These are phyloP conservation scores for Saccharomycopsis sp. DNA, from an alignment of 805 yeast genomes.

Conservation along the genomic window DNA sequence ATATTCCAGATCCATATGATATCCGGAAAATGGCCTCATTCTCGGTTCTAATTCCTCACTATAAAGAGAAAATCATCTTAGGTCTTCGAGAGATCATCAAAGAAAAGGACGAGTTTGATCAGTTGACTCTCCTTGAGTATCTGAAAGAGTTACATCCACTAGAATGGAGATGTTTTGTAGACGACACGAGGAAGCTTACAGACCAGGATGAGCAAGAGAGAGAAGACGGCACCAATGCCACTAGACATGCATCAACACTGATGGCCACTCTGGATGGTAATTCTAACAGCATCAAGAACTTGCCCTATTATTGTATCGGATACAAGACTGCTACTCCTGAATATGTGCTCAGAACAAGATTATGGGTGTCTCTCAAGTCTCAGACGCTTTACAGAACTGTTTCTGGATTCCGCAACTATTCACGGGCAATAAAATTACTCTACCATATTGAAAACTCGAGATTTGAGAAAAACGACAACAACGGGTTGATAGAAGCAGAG, in stretches of 20 bases:
- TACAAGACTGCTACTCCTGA: slow-evolving; percentile 56
- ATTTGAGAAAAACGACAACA: slow-evolving; percentile 25
- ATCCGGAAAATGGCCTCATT: slow-evolving; percentile 71
- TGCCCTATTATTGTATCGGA: slow-evolving; percentile 60
- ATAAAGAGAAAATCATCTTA: slow-evolving; percentile 71
- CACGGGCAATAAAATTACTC: slow-evolving; percentile 58
- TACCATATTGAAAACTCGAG: slow-evolving; percentile 50
- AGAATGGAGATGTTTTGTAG: slow-evolving; percentile 68
- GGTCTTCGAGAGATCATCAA: slow-evolving; percentile 73
- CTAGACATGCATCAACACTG: slow-evolving; percentile 18
- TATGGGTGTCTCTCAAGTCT: slow-evolving; percentile 71
- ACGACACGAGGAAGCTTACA: slow-evolving; percentile 53
- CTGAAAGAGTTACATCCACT: slow-evolving; percentile 54
- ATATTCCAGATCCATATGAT: slow-evolving; percentile 68
- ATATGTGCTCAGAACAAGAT: slow-evolving; percentile 53
- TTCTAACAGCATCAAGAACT: slow-evolving; percentile 36
- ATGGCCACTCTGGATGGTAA: slow-evolving; percentile 37
- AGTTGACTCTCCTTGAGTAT: slow-evolving; percentile 62
- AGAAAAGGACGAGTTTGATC: slow-evolving; percentile 57
- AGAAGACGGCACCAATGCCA: neutral
- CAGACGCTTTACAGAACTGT: slow-evolving; percentile 72
- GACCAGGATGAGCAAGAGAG: slow-evolving; percentile 36
- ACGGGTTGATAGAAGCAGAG: slow-evolving; percentile 26
- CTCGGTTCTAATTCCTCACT: slow-evolving; percentile 82
- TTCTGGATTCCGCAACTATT: slow-evolving; percentile 68